Evolutionary conservation across 2,329 filamentous ascomycete species (phyloP).

Genomic region (Clonostachys rosea): DNA sequence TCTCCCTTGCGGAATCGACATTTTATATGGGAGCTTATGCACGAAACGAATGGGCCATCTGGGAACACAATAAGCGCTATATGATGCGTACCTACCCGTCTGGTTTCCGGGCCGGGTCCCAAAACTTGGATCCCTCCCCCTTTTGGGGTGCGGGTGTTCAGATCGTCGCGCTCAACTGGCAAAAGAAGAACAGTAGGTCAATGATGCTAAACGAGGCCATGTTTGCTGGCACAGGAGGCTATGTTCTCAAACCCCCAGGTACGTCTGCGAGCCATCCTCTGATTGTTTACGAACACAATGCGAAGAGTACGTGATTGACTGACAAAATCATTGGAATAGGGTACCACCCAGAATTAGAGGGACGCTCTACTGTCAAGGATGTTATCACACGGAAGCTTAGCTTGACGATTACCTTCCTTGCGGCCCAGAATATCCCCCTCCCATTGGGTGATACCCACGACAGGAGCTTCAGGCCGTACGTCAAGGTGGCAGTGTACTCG

Average conservation of each 20-base stretch:
- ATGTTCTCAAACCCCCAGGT: conserved; percentile 79
- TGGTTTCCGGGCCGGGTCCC: conserved; percentile 74
- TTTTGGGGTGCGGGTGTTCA: conserved; percentile 90
- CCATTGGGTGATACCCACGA: conserved; percentile 45
- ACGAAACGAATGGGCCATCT: conserved; percentile 45
- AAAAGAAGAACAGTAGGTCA: conserved; percentile 73
- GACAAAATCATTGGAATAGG: conserved; percentile 11
- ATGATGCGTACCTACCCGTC: conserved; percentile 89
- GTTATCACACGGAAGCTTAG: conserved; percentile 56
- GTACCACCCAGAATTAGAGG: conserved; percentile 18
- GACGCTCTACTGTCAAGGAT: conserved; percentile 12
- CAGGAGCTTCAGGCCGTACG: conserved; percentile 68
- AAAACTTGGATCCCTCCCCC: conserved; percentile 77
- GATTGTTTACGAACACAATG: too few relatives aligned
- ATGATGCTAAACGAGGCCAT: conserved; percentile 97
- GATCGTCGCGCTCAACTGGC: conserved; percentile 92
- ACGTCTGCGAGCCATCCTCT: conserved; percentile 3
- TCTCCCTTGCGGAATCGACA: conserved; percentile 59
- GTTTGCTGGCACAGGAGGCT: conserved; percentile 81
- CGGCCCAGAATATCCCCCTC: conserved; percentile 71
- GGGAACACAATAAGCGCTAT: conserved; percentile 76
- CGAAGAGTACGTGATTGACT: neutral
- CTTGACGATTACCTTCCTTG: conserved; percentile 70
- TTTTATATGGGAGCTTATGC: conserved; percentile 58
- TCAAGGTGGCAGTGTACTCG: conserved; percentile 81